phyloP scores from a whole-genome alignment of 2,329 filamentous ascomycete genomes.

The Bipolaris oryzae region DNA sequence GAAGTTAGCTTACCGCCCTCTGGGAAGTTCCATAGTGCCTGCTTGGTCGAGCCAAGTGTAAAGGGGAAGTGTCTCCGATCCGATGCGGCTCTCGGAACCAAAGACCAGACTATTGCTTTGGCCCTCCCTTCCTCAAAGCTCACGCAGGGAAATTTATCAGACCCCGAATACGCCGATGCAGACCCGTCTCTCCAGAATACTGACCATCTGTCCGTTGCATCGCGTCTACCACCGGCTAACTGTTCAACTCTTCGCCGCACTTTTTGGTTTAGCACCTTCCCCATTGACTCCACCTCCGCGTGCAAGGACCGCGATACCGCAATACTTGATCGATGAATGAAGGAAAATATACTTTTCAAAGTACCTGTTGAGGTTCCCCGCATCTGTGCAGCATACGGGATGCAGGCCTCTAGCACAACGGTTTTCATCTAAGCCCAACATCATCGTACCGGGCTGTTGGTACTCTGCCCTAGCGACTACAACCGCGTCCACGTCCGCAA shows the following conservation, averaged over 20 bases:
- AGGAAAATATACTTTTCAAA: conserved; percentile 12
- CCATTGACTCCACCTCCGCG: conserved; percentile 4
- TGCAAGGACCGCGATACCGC: conserved; percentile 5
- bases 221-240: conserved; percentile 1
- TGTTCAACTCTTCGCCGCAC: conserved; percentile 9
- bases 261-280: neutral
- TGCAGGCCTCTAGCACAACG: conserved; percentile 26
- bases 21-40: neutral
- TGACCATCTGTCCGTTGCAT: conserved; percentile 4
- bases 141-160: neutral
- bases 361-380: conserved; percentile 15
- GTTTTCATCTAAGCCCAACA: conserved; percentile 26
- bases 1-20: neutral
- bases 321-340: neutral
- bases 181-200: neutral
- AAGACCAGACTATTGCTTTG: conserved; percentile 1
- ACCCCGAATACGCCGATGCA: neutral
- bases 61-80: conserved; percentile 10
- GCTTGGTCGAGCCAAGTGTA: neutral
- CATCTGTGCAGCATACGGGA: conserved; percentile 13
- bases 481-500: conserved; percentile 20
- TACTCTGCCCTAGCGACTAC: conserved; percentile 17
- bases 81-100: conserved; percentile 9
- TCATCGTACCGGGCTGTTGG: conserved; percentile 30
- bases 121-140: neutral